Evolutionary conservation across 2,329 filamentous ascomycete genomes (phyloP).

Genomic region (Talaromyces sp.): DNA sequence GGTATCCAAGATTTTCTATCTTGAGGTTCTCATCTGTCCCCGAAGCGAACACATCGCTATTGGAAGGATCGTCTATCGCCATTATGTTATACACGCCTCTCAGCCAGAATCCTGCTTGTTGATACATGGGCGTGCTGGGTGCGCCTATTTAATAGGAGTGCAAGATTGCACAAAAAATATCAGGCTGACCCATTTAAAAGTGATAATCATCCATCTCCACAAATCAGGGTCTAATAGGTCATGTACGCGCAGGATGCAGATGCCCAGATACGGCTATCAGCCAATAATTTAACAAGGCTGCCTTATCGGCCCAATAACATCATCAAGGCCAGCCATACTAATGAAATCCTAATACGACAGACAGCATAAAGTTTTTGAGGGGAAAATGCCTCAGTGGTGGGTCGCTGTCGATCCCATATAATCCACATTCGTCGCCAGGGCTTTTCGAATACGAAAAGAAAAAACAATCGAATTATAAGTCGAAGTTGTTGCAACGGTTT

Average conservation of each 20-base stretch:
- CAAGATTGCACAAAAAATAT: neutral
- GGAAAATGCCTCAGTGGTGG: neutral
- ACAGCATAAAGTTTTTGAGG: neutral
- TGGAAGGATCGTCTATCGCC: neutral
- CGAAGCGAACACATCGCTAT: neutral
- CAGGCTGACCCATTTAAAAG: neutral
- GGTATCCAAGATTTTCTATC: constrained; percentile 10
- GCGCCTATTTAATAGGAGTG: neutral
- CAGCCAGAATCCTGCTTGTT: neutral
- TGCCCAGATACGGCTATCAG: neutral
- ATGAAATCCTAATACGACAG: neutral
- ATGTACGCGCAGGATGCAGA: neutral
- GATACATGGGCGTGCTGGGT: neutral
- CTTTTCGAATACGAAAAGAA: neutral
- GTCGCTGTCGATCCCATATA: neutral
- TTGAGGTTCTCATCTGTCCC: constrained; percentile 2
- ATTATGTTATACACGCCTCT: neutral
- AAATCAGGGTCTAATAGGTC: neutral
- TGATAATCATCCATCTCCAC: neutral
- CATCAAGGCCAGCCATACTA: neutral
- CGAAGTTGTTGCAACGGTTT: too few species aligned
- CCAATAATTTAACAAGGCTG: neutral
- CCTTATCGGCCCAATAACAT: neutral
- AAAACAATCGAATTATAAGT: too few species aligned
- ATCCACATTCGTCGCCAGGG: neutral